Evolutionary conservation across 148 eudicot species (phyloP), one percentile per base, ranked within the genome.

Genomic region (Hydrangea macrophylla): DNA sequence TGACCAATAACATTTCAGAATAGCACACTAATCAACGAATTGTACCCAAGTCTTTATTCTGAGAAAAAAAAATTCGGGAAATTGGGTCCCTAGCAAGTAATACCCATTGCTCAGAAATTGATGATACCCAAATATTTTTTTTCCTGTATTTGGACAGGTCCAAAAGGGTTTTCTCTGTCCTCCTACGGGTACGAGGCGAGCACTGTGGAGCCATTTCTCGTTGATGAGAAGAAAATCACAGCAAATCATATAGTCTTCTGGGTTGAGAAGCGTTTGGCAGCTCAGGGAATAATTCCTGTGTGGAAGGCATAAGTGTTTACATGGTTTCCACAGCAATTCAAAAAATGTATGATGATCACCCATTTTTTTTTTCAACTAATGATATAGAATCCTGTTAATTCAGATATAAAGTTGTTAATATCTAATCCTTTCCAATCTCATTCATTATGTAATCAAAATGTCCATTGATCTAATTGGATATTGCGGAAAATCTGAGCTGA

Each of bases 201-300:
- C 82, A 91, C 90, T 1, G 85, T 92, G 23, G 97, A 92, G 75
- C 97, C 97, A 9, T 92, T 92, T 73, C 86, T 92, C n/a, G 72
- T 88, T 35, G 94, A 88, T 66, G 97, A 91, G 85, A 91, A 86
- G 83, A 91, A 84, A 64, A 74, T 85, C 57, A 86, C 88, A 1
- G 77, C 97, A 32, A 88, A 77, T 62, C 95, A 80, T 48, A 82
- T 88, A 9, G 90, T 92, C 45, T 91, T 92, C 77, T 91, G 97
- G 95, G 90, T 91, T 62, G 94, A 88, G 80, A 91, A 91, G 88
- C 83, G 97, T 58, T 79, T 91, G 76, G 97, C 97, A 55, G 95
- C 97, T 77, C 97, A 91, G 79, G 97, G 97, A 71, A 91, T 91
- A 72, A 84, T 92, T 62, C 86, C 92, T 32, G 90, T 92, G 20